Evolutionary conservation across 176 grass and related monocot species (phyloP).

Genomic region (Ensete ventricosum): DNA sequence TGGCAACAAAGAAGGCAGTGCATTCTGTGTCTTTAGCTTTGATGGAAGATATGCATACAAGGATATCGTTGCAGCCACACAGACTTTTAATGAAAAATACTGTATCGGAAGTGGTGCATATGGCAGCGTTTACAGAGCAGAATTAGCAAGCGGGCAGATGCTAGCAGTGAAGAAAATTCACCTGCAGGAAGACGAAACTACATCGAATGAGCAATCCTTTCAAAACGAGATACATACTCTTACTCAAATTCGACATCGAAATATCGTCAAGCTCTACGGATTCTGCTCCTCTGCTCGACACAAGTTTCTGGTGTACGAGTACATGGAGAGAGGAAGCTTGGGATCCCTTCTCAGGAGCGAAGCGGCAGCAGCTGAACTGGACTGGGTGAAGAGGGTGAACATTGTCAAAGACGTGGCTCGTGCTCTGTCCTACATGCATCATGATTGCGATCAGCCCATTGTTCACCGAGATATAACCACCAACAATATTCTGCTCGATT

Average conservation of each 20-base stretch:
- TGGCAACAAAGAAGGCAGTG: neutral
- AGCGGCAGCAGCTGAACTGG: neutral
- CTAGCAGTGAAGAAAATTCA: too few relatives aligned
- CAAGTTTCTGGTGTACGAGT: conserved; percentile 26
- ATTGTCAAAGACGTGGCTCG: too few relatives aligned
- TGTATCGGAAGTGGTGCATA: conserved; percentile 10
- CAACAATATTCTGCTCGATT: neutral
- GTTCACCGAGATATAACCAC: conserved; percentile 8
- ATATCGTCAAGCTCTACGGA: conserved; percentile 24
- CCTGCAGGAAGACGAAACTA: too few relatives aligned
- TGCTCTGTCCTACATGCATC: too few relatives aligned
- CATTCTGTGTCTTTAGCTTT: conserved; percentile 14
- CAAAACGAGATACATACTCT: conserved; percentile 8
- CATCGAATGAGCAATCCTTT: neutral
- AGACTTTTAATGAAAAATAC: conserved; percentile 22
- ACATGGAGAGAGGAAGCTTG: conserved; percentile 10
- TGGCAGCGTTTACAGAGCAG: neutral
- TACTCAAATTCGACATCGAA: conserved; percentile 20
- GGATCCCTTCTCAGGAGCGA: neutral
- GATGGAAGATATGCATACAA: conserved; percentile 14
- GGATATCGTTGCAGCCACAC: conserved; percentile 10
- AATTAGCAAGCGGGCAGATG: too few relatives aligned
- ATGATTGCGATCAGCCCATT: too few relatives aligned
- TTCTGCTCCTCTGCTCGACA: conserved; percentile 12
- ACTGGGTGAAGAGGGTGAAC: too few relatives aligned